phyloP scores from a whole-genome alignment of 306 rosid genomes.

The Prosopis cineraria region DNA sequence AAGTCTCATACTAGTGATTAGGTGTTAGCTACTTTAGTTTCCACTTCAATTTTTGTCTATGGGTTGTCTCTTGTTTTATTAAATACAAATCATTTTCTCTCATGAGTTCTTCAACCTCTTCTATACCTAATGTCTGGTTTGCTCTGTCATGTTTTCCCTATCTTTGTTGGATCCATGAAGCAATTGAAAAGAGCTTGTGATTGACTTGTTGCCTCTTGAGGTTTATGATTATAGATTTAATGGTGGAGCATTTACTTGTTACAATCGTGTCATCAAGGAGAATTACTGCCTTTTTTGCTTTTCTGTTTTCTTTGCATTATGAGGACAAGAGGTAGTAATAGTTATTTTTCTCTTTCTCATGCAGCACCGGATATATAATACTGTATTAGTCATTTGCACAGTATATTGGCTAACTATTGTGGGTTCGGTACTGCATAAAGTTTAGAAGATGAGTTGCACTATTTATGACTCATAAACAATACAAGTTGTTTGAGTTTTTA shows the following conservation, averaged over 20 bases:
- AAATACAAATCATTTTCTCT: neutral
- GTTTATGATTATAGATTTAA: slow-evolving; percentile 4
- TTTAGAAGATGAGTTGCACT: neutral
- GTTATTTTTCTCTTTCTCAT: neutral
- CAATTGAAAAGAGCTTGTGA: neutral
- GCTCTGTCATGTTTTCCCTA: neutral
- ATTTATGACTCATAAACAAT: neutral
- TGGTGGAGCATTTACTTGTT: slow-evolving; percentile 3
- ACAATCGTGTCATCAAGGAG: neutral
- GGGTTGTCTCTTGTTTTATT: neutral
- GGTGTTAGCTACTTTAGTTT: neutral
- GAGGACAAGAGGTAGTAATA: neutral
- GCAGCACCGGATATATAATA: neutral
- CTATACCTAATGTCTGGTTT: neutral
- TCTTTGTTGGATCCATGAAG: neutral
- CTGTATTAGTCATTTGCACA: neutral
- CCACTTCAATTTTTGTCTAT: neutral
- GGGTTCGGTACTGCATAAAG: neutral
- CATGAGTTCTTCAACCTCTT: neutral
- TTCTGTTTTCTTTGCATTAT: slow-evolving; percentile 7
- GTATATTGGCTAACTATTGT: neutral
- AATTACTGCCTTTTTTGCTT: neutral
- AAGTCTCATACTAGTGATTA: slow-evolving; percentile 12
- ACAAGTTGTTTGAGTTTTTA: neutral
- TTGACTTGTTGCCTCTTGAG: neutral